phyloP scores from a whole-genome alignment of 1,139 yeast species.

The Geotrichum cucujoidarum region DNA sequence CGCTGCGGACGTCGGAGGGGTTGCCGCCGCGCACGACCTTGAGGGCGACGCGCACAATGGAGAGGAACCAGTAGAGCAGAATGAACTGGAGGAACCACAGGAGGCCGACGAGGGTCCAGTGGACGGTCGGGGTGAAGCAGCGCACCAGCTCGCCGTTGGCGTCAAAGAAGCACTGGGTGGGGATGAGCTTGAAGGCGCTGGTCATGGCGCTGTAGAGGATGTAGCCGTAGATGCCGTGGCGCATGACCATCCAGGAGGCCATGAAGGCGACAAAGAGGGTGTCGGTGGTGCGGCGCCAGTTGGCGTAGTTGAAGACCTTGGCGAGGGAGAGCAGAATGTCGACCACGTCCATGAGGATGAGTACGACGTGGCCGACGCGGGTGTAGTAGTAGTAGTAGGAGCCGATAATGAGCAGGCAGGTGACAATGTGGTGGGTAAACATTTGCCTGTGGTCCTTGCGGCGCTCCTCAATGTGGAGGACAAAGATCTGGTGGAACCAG shows the following conservation, averaged over 20 bases:
- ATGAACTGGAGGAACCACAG: slow-evolving; percentile 66
- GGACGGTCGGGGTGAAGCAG: slow-evolving; percentile 55
- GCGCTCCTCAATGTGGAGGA: slow-evolving; percentile 67
- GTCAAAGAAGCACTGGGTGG: slow-evolving; percentile 27
- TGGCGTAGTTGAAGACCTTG: slow-evolving; percentile 71
- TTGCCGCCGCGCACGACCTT: slow-evolving; percentile 60
- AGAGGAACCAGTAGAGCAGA: slow-evolving; percentile 66
- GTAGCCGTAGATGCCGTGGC: slow-evolving; percentile 74
- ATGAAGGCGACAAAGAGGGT: slow-evolving; percentile 62
- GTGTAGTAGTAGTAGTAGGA: slow-evolving; percentile 71
- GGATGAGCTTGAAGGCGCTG: slow-evolving; percentile 30
- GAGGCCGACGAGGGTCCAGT: slow-evolving; percentile 51
- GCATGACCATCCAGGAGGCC: slow-evolving; percentile 60
- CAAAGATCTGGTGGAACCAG: slow-evolving; percentile 79
- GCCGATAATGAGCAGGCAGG: slow-evolving; percentile 61
- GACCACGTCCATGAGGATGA: slow-evolving; percentile 77
- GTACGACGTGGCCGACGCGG: slow-evolving; percentile 72
- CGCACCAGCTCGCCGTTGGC: slow-evolving; percentile 32
- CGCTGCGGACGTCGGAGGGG: slow-evolving; percentile 77
- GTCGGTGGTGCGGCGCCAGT: slow-evolving; percentile 59
- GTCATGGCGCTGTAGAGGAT: slow-evolving; percentile 44
- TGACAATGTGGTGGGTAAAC: slow-evolving; percentile 84
- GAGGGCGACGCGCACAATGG: slow-evolving; percentile 64
- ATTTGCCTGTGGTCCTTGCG: slow-evolving; percentile 82
- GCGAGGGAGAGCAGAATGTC: slow-evolving; percentile 71